Evolutionary conservation across 2,329 filamentous ascomycete species (phyloP), one percentile per base, ranked within the genome.

Genomic region (Arthrinium puccinioides): DNA sequence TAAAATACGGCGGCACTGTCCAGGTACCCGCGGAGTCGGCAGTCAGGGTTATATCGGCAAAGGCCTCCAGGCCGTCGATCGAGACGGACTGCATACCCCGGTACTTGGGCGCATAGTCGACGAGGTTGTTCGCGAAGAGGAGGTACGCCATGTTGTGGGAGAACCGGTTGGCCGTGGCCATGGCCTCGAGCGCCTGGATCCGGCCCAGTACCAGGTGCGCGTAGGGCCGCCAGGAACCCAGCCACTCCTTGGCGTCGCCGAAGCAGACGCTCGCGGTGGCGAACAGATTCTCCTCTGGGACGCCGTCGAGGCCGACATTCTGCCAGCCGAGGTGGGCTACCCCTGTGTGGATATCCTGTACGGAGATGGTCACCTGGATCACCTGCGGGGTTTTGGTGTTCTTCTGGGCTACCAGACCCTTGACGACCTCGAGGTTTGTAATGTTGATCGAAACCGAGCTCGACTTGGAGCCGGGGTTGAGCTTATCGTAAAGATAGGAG

Each of bases 131-230:
- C 5, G 51, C 52, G 51, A 74, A 72, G 1, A 74, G 70, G 61
- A 85, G 86, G 71, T 89, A 89, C 10, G 80, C 79, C 63, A 86
- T 74, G 30, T 79, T 79, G 21, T 79, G 74, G 38, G 80, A 73
- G 39, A 87, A 72, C 57, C 82, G 80, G 60, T 81, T 79, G 19
- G 80, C 79, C 39, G 70, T 69, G 26, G 81, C 82, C 26, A 63
- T 66, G 45, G 71, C 62, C 43, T 67, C 57, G 4, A 79, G 66
- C 29, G 64, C 60, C n/a, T 75, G 63, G 38, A 80, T 67, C 40
- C 76, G 71, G 18, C 66, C 67, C 50, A 76, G 72, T 50, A 88
- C 74, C 20, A 85, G 66, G 52, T 86, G 84, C 43, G 73, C 67
- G 45, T 71, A 72, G 30, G 79, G 77, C 42, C 74, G 65, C 64